Base-by-base conservation (phyloP, 768 basidiomycete genomes). In the Lactifluus piperatus region DNA sequence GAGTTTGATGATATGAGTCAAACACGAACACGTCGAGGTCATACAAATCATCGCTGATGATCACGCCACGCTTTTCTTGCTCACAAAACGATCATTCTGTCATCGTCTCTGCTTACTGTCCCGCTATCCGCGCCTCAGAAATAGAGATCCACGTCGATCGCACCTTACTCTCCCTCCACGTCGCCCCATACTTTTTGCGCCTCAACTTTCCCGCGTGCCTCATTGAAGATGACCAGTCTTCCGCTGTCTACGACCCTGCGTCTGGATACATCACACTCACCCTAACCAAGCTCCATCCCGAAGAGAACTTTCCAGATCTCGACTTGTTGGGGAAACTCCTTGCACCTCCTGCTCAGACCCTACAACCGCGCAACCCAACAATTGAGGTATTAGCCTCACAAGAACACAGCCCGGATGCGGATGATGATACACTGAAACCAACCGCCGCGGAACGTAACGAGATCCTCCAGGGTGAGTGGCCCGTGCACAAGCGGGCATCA, bases 181-280 rank as follows among this genome's bases (percentile, higher is more conserved):
- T 91, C 69, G 88, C 87, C 58, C 91, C 91, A 2, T 94, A 92
- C 68, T 93, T 87, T 66, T 77, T 93, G 54, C 84, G 89, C 1
- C 77, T 94, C 62, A 82, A 84, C 66, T 91, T 94, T 69, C 79
- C 86, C 64, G 69, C 80, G 0, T 68, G 86, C 26, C 64, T 86
- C 41, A 80, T 88, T 56, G 86, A 88, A 64, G 88, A 91, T 57
- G 78, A 80, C 30, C 70, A 72, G 26, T 84, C 88, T 18, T 80
- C 80, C 27, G 91, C 89, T 2, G 68, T 75, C 64, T 94, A 92
- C 66, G 86, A 94, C 69, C 82, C 89, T 29, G 76, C 79, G 37
- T 77, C 83, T n/a, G 91, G 89, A n/a, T 81, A 84, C 68, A 75
- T 94, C 65, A 86, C 81, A 14, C 75, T 92, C 54, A 85, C 81